phyloP scores from a whole-genome alignment of 1,284 basidiomycete species.

The Tausonia pullulans region DNA sequence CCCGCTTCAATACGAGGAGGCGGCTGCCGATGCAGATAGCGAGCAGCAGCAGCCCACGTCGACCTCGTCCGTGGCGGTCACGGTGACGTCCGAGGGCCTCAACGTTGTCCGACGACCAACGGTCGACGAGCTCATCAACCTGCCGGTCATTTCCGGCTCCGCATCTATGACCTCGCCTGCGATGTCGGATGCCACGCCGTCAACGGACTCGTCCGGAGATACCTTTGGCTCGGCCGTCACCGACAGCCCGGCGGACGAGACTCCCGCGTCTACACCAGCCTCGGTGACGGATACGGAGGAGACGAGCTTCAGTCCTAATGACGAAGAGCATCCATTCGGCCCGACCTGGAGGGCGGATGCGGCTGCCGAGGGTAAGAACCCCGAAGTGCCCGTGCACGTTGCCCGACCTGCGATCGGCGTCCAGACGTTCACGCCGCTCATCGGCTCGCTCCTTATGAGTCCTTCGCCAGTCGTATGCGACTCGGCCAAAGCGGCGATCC shows the following conservation, averaged over 20 bases:
- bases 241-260: background rate
- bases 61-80: background rate
- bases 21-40: background rate
- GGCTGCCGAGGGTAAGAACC: too few relatives aligned
- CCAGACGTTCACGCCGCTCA: constrained; percentile 78
- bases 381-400: background rate
- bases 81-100: constrained; percentile 29
- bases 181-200: background rate
- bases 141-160: constrained; percentile 2
- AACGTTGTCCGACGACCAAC: constrained; percentile 23
- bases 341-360: background rate
- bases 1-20: background rate
- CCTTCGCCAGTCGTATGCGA: constrained; percentile 62
- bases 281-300: background rate
- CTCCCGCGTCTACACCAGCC: background rate
- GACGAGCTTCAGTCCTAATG: background rate
- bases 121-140: constrained; percentile 17
- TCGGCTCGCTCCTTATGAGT: constrained; percentile 77
- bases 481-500: constrained; percentile 61
- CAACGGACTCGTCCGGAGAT: background rate
- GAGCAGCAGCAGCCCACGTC: background rate
- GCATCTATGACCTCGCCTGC: too few relatives aligned
- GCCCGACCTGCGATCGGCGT: constrained; percentile 51
- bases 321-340: constrained; percentile 4
- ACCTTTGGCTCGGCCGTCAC: background rate